Percentiles rank a stretch among this genome's conserved stretches.
phyloP scores from a whole-genome alignment of 345 rosid species.

The Corchorus capsularis region DNA sequence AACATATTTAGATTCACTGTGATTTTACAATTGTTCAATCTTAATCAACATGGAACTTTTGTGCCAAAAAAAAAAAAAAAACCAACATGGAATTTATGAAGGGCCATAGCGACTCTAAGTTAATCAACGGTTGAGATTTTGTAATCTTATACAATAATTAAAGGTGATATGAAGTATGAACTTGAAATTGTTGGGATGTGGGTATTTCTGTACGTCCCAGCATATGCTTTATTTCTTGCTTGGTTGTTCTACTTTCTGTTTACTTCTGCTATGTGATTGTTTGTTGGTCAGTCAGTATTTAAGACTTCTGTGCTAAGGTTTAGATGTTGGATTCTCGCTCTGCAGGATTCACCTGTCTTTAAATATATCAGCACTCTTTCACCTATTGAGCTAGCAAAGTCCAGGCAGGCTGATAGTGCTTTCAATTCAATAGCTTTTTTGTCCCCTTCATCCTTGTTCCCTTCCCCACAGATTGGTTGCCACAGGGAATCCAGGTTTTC shows the following conservation, averaged over 20 bases:
- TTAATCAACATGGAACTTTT: neutral
- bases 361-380: conserved; percentile 65
- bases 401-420: conserved; percentile 28
- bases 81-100: too few relatives aligned
- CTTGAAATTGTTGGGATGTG: neutral
- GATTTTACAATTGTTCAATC: neutral
- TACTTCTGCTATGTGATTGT: neutral
- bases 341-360: conserved; percentile 77
- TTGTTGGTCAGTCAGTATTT: neutral
- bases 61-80: too few relatives aligned
- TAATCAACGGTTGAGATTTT: neutral
- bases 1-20: neutral
- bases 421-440: conserved; percentile 41
- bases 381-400: conserved; percentile 55
- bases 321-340: conserved; percentile 5
- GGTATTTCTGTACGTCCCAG: neutral
- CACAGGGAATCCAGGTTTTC: conserved; percentile 44
- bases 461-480: conserved; percentile 45
- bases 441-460: conserved; percentile 56
- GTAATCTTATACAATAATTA: neutral
- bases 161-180: neutral
- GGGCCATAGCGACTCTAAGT: neutral
- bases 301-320: neutral
- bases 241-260: neutral
- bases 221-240: neutral